Base-by-base conservation (phyloP, 202 grass and related monocot species). In the Panicum virgatum region DNA sequence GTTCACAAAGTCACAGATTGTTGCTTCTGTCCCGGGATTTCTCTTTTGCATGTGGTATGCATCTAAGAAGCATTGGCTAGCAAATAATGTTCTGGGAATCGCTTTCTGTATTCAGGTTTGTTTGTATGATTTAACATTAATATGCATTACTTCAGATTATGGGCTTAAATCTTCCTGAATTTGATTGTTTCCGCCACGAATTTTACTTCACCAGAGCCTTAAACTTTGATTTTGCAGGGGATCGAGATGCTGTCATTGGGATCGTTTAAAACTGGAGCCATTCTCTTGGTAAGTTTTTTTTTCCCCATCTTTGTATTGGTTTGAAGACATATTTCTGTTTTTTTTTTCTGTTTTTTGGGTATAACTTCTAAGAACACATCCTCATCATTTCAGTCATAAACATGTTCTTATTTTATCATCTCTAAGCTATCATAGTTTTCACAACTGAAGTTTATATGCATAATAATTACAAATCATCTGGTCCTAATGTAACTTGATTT, bases 41-140 rank as follows among this genome's bases (percentile, higher is more conserved):
- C 87, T 99, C 82, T 94, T 99, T 44, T 99, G 96, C 37, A 16
- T 90, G 66, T 99, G 96, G 96, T 99, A 99, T 89, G 96, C 89
- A 5, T 73, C 77, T 19, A 91, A 86, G 85, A 99, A 99, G 78
- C 96, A 99, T 90, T 99, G 93, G 96, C 91, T 96, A 7, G 96
- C 93, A 37, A 99, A 99, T 75, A 99, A 96, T 85, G 83, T 99
- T 81, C 62, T 99, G 78, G 96, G 93, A 36, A 86, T 96, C 79
- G 74, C 96, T 73, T 99, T 99, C 62, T 96, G 91, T 66, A 93
- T 98, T 93, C 96, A 98, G 96, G 92, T 98, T 60, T 84, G 57
- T 57, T 53, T 26, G 64, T 68, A 27, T 1, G n/a, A n/a, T n/a
- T n/a, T n/a, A 40, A 39, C 30, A 12, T 77, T 60, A 59, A 37